Base-by-base conservation (phyloP, 1,139 yeast genomes). In the Scheffersomyces titani region DNA sequence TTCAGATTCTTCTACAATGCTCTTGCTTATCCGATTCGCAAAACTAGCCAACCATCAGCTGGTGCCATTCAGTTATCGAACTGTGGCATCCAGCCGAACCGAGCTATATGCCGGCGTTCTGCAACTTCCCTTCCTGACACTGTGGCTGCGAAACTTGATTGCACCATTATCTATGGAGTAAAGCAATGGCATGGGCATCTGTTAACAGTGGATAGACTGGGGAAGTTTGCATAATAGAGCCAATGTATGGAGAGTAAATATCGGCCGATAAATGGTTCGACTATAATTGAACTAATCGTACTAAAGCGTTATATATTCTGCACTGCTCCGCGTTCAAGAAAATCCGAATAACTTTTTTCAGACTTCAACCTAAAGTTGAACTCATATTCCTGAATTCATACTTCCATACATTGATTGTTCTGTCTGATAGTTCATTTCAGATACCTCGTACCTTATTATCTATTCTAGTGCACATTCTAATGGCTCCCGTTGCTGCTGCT, bases 401-500 rank as follows among this genome's bases (percentile, higher is more conserved):
- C 40, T 30, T 30, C 40, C 40, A 9, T 30, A 30, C 40, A 30
- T 3, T 5, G 40, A 30, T 30, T 11, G 40, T 30, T 30, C 40
- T 11, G 16, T 2, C 13, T 30, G 3, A 11, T 11, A 30, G 40
- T 30, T 30, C 40, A 30, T 30, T 30, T 13, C 13, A 30, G 6
- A 30, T 30, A 30, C 13, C 11, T 30, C 40, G 6, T 30, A 9
- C 16, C 16, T 2, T 16, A 13, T 9, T 30, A 7, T 30, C 40
- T 30, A 30, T 30, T 11, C 40, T 6, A 3, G 16, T 19, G 13
- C 19, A 6, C 5, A 19, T 19, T 19, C 16, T 22, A 44, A 49
- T 52, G 55, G 49, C 54, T n/a, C 55, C 59, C 16, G 54, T 58
- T 21, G 56, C 61, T 19, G 51, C 59, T 19, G 64, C 66, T 40